These are phyloP conservation scores for Aphanoascus verrucosus DNA, from an alignment of 2,329 filamentous ascomycete species.

Conservation along the genomic window DNA sequence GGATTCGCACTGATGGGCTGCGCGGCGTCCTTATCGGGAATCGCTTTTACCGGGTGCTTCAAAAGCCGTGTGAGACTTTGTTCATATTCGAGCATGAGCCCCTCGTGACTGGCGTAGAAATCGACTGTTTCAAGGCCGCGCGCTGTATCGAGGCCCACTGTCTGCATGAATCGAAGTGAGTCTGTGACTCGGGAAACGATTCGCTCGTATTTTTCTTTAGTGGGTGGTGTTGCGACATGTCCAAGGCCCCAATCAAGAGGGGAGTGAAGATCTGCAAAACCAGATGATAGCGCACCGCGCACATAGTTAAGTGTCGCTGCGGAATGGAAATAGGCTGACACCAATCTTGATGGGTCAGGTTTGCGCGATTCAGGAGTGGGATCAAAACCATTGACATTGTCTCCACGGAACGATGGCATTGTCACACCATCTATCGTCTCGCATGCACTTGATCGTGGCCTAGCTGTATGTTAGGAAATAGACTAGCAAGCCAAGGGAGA, in stretches of 20 bases:
- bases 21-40: slow-evolving; percentile 13
- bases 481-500: not conserved
- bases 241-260: slow-evolving; percentile 92
- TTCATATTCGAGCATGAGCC: slow-evolving; percentile 87
- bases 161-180: slow-evolving; percentile 86
- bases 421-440: slow-evolving; percentile 70
- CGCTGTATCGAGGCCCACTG: slow-evolving; percentile 78
- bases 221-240: slow-evolving; percentile 70
- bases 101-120: slow-evolving; percentile 91
- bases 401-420: slow-evolving; percentile 83
- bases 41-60: slow-evolving; percentile 27
- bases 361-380: slow-evolving; percentile 56
- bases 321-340: slow-evolving; percentile 91
- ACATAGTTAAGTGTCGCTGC: slow-evolving; percentile 92
- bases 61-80: slow-evolving; percentile 70
- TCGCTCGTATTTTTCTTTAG: slow-evolving; percentile 74
- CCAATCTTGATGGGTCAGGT: slow-evolving; percentile 72
- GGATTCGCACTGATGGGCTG: slow-evolving; percentile 18
- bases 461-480: slow-evolving; percentile 1
- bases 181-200: slow-evolving; percentile 83
- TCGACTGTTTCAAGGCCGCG: slow-evolving; percentile 83
- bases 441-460: slow-evolving; percentile 73
- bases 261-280: slow-evolving; percentile 85
- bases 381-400: slow-evolving; percentile 84
- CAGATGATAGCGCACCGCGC: slow-evolving; percentile 68